Percentiles rank a stretch among this genome's conserved stretches.
These are phyloP conservation scores for Basipetospora chlamydospora DNA, from an alignment of 2,329 filamentous ascomycete species.

Conservation along the genomic window DNA sequence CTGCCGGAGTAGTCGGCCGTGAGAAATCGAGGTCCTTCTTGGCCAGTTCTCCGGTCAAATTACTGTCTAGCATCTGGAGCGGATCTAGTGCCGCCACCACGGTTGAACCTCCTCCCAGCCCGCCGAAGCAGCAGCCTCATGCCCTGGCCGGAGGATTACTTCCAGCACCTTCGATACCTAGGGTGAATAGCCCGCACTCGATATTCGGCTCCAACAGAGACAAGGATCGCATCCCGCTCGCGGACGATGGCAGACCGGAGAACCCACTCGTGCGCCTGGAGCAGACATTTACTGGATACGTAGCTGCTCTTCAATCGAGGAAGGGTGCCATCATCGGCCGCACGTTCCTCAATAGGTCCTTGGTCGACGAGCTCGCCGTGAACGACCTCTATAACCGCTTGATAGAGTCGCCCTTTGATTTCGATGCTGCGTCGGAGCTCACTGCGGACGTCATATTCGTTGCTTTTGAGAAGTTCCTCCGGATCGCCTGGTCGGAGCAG, in stretches of 20 bases:
- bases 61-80: slow-evolving; percentile 69
- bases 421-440: slow-evolving; percentile 60
- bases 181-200: slow-evolving; percentile 34
- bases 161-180: slow-evolving; percentile 23
- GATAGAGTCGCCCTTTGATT: slow-evolving; percentile 67
- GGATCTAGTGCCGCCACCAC: slow-evolving; percentile 34
- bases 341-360: slow-evolving; percentile 50
- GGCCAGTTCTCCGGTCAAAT: slow-evolving; percentile 75
- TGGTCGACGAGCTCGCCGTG: slow-evolving; percentile 63
- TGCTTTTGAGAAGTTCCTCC: slow-evolving; percentile 85
- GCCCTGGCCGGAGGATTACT: slow-evolving; percentile 23
- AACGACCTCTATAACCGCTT: slow-evolving; percentile 86
- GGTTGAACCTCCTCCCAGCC: slow-evolving; percentile 14
- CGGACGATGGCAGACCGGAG: slow-evolving; percentile 42
- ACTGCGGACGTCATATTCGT: slow-evolving; percentile 76
- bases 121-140: slow-evolving; percentile 25
- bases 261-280: slow-evolving; percentile 63
- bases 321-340: slow-evolving; percentile 79
- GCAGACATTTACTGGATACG: slow-evolving; percentile 72
- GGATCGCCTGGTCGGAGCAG: slow-evolving; percentile 74
- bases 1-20: slow-evolving; percentile 43
- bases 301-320: slow-evolving; percentile 66
- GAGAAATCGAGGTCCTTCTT: slow-evolving; percentile 57
- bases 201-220: slow-evolving; percentile 40
- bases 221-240: slow-evolving; percentile 26